phyloP scores from a whole-genome alignment of 1,284 basidiomycete genomes.

The Leccinum cinnamomeum region DNA sequence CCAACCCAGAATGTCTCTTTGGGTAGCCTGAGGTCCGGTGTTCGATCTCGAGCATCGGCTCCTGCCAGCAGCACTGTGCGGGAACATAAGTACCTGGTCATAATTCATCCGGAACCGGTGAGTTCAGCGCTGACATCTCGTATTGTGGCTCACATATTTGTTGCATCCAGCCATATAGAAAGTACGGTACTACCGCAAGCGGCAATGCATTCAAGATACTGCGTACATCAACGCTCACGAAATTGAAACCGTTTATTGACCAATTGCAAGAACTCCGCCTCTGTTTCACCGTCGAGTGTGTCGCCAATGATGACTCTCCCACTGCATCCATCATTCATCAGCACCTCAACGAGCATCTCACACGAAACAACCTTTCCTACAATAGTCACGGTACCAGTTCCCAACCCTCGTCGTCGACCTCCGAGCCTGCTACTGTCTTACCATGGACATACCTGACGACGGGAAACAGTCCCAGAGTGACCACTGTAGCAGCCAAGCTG shows the following conservation, averaged over 20 bases:
- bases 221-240: not conserved
- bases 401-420: not conserved
- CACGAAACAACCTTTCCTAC: not conserved
- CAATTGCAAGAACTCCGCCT: not conserved
- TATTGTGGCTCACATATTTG: not conserved
- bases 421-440: not conserved
- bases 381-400: not conserved
- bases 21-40: not conserved
- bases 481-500: not conserved
- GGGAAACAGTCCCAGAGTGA: not conserved
- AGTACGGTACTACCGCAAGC: not conserved
- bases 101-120: not conserved
- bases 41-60: not conserved
- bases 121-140: not conserved
- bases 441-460: not conserved
- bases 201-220: not conserved
- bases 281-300: not conserved
- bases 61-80: not conserved
- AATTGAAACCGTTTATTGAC: not conserved
- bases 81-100: not conserved
- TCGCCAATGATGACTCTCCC: not conserved
- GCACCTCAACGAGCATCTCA: not conserved
- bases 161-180: not conserved
- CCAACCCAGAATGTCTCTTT: not conserved
- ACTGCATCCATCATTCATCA: not conserved